These are phyloP conservation scores for Phytophthora sojae DNA, from an alignment of 352 stramenopile genomes.

Conservation along the genomic window DNA sequence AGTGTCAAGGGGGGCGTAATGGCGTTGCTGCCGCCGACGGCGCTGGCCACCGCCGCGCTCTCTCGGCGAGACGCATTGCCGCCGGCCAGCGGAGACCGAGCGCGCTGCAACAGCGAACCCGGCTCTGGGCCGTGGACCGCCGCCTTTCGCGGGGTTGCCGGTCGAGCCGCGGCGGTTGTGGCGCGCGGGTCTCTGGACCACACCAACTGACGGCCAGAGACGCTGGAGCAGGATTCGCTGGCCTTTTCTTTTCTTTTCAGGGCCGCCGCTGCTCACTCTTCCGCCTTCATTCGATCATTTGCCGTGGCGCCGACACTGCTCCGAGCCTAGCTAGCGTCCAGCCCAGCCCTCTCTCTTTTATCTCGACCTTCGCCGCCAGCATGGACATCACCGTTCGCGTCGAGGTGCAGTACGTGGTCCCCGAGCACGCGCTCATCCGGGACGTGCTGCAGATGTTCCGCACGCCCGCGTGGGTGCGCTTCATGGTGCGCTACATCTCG, in stretches of 20 bases:
- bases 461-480: slow-evolving; percentile 82
- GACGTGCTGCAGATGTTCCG: slow-evolving; percentile 87
- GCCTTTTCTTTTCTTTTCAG: slow-evolving; percentile 38
- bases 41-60: not conserved
- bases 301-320: slow-evolving; percentile 32
- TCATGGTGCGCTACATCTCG: slow-evolving; percentile 89
- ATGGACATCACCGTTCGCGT: slow-evolving; percentile 87
- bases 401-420: slow-evolving; percentile 82
- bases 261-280: slow-evolving; percentile 31
- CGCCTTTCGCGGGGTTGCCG: slow-evolving; percentile 25
- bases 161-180: slow-evolving; percentile 11
- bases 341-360: not conserved
- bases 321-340: not conserved
- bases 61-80: too few species aligned
- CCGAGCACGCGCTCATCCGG: slow-evolving; percentile 61
- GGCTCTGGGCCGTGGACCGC: slow-evolving; percentile 19
- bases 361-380: slow-evolving; percentile 1
- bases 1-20: not conserved
- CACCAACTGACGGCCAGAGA: slow-evolving; percentile 29
- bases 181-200: slow-evolving; percentile 11
- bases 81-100: slow-evolving; percentile 10
- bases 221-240: slow-evolving; percentile 22
- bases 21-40: not conserved
- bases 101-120: not conserved
- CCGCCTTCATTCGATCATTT: slow-evolving; percentile 50